Base-by-base conservation (phyloP, 1,284 basidiomycete species). In the Golubevia sp. region DNA sequence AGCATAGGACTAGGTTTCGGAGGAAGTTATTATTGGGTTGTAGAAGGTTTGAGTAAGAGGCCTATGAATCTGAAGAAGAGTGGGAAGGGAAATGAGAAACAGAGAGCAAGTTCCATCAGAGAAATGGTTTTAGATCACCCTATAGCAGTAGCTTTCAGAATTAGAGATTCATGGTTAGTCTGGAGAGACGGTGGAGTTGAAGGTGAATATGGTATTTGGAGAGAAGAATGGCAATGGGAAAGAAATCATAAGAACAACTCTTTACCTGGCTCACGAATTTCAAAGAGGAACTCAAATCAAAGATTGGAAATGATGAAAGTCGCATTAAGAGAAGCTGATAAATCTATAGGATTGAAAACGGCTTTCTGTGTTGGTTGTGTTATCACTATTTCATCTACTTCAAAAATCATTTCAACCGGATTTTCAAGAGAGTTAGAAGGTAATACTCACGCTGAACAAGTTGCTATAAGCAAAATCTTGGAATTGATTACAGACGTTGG, bases 381-480 rank as follows among this genome's bases (percentile, higher is more conserved):
- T 34, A 34, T 34, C 4, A 34, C 30, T 5, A 34, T 34, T 34
- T n/a, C n/a, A n/a, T n/a, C n/a, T n/a, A n/a, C n/a, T n/a, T n/a
- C n/a, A n/a, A n/a, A n/a, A n/a, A n/a, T 92, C 48, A 85, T 99
- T 25, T 86, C 92, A 4, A 90, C 90, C 5, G 95, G 95, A 25
- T 96, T 91, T 85, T 97, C 94, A 38, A 88, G 97, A 77, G 95
- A 99, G 84, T 88, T 97, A 0, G 72, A 73, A 1, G 96, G 95
- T 57, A 99, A 98, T 84, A 98, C 96, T 1, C 97, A 99, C 84
- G 96, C 96, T 13, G 96, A 99, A 85, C 93, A 95, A 23, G 97
- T 96, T 80, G 95, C 96, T 0, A 86, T 99, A 54, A 84, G 88
- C 49, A 98, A 98, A 80, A 88, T 91, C 13, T 84, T 85, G 38